Evolutionary conservation across 352 stramenopile species (phyloP), one percentile per base, ranked within the genome.

Genomic region (Globisporangium lucens): DNA sequence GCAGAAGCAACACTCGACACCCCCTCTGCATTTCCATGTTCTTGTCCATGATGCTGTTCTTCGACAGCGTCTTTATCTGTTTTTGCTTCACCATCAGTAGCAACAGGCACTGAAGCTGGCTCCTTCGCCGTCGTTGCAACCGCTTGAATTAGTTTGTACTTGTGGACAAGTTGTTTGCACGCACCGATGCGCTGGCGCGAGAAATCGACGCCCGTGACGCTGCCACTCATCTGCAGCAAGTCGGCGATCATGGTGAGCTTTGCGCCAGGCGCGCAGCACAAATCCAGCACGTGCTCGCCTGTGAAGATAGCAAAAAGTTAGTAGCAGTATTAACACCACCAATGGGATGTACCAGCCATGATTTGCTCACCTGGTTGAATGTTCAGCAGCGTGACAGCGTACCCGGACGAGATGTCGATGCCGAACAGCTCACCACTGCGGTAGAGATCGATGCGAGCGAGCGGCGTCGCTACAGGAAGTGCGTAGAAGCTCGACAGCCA

Each of bases 181-280:
- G 95, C 82, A 24, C 79, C 77, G 49, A 98, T 83, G 63, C 96
- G 80, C 57, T 80, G 69, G 27, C 84, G 75, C 22, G 89, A 98
- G 65, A 90, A 90, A 73, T 99, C 96, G 22, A 99, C 80, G 4
- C 85, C 84, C 12, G 83, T 92, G 61, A 90, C 78, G 56, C 85
- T 94, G 7, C 85, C 86, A 13, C 29, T 56, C 27, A 87, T 74
- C n/a, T 74, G 55, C 47, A 90, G 53, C 30, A 90, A 53, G 66
- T 98, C 94, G 3, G 90, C 89, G 61, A 98, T 91, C 80, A 94
- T 92, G 41, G 85, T 90, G n/a, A 98, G 75, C 57, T 98, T 98
- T 33, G 92, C 80, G 12, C 96, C 94, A 15, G 96, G 96, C 58
- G 89, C 91, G 66, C 92, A 98, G 73, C 96, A 99, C 63, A 98